Evolutionary conservation across 345 rosid species (phyloP), one percentile per base, ranked within the genome.

Genomic region (Aquilaria yunnanensis): DNA sequence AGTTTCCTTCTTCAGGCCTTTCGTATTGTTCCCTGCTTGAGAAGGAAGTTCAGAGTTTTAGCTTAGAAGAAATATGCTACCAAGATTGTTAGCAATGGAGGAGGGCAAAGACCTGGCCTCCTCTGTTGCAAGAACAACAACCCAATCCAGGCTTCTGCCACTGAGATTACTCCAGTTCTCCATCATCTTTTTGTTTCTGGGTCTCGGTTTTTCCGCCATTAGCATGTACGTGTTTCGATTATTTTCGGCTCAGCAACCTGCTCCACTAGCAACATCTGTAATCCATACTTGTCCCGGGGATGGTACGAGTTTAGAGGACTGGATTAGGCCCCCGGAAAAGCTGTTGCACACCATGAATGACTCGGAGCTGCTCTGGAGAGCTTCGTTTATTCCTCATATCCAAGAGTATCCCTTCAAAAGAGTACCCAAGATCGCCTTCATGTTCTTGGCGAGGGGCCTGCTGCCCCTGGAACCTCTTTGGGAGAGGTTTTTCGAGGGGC

Each of bases 381-480:
- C 82, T 56, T 72, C 85, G 2, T 63, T 72, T 52, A 67, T 57
- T 62, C 78, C 82, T 34, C 70, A 51, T 14, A 61, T 75, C 14
- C 75, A 68, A 61, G 57, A 56, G 13, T 77, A 77, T 64, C 82
- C 82, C 2, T 75, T 72, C 60, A 72, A 31, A 67, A 77, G 85
- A 53, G 65, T 68, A 16, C 78, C 78, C 9, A 80, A 77, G 70
- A 70, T 80, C 64, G 85, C 85, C 31, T 80, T 80, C 67, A 74
- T 80, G 85, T 80, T 80, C 74, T 62, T 77, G 76, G 62, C 80
- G 12, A 77, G 72, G 56, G 85, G 82, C 13, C 76, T 80, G 23
- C 34, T 80, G 78, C 85, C 82, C 10, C 65, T 77, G 69, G 74
- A 74, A 32, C 78, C 41, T 34, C 41, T 34, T 34, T 34, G 41